A percentile compares a stretch with the other conserved stretches of the same genome.
Conservation (phyloP, 805 yeast species). For the Yarrowia porcina region DNA sequence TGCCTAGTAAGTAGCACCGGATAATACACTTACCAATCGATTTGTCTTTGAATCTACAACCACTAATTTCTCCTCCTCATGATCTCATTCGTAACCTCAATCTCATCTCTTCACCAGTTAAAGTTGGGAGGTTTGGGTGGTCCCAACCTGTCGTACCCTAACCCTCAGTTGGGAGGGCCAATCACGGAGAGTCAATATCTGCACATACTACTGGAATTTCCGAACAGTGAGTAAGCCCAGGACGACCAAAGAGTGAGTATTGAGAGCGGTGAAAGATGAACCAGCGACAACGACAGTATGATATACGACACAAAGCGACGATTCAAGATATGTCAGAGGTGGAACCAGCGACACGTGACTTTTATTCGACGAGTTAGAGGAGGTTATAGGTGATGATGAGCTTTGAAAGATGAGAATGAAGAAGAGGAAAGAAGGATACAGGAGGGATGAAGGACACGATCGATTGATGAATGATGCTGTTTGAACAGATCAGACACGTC, state of each 20-base stretch:
- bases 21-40: no score
- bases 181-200: slow-evolving; percentile 16
- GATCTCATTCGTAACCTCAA: no score
- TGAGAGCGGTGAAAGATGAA: not conserved
- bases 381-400: not conserved
- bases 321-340: no score
- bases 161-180: slow-evolving; percentile 15
- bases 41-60: no score
- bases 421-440: no score
- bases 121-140: not conserved
- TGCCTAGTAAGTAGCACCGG: no score
- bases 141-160: not conserved
- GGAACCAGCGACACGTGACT: not conserved
- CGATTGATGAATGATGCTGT: no score
- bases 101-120: not conserved
- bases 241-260: slow-evolving; percentile 23
- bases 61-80: no score
- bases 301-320: not conserved
- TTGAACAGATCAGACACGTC: no score
- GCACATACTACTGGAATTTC: slow-evolving; percentile 18
- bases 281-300: not conserved
- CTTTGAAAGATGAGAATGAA: not conserved
- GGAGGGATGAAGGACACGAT: no score
- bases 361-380: not conserved
- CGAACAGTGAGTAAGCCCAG: slow-evolving; percentile 17